Evolutionary conservation across 164 flowering plant species (phyloP), one percentile per base, ranked within the genome.

Genomic region (Stephania cephalantha): DNA sequence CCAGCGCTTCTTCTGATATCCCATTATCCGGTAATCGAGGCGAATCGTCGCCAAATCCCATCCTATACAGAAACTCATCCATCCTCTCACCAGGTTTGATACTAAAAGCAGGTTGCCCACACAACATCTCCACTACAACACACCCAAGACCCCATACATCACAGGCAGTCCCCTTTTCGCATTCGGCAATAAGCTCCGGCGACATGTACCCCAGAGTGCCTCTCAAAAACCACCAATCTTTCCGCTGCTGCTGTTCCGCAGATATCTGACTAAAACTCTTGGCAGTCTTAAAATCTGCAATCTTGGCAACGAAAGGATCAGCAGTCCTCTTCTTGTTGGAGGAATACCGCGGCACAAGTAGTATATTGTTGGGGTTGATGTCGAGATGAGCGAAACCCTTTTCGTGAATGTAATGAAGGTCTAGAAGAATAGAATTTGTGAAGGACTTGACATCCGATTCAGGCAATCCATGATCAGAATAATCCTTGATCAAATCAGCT

Each of bases 71-170:
- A 46, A 46, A 31, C 20, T n/a, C 52, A 48, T 71, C 29, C 18
- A 48, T 18, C 48, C 50, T 52, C 72, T 70, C 53, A 44, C 53
- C 73, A 9, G 42, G 17, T 48, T 48, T 30, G 9, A 17, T n/a
- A 22, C 63, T 20, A 53, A 20, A 71, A 17, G 15, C 53, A 9
- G 58, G 74, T 22, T 30, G 55, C 74, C 67, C 74, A 55, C 67
- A 55, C 35, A 50, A 9, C 74, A 50, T 50, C 25, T 72, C 65
- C 29, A 20, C 66, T 12, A 52, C 74, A 50, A 50, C 74, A 72
- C 65, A 52, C 20, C 74, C 65, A 71, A 71, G 74, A 22, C 46
- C 74, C 74, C 74, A 71, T 46, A 71, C 31, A 71, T 71, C 74
- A 12, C 22, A 18, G 2, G 74, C 45, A 50, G 74, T 42, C 42